phyloP scores from a whole-genome alignment of 2,329 filamentous ascomycete species.

The Ceratocystis variospora region DNA sequence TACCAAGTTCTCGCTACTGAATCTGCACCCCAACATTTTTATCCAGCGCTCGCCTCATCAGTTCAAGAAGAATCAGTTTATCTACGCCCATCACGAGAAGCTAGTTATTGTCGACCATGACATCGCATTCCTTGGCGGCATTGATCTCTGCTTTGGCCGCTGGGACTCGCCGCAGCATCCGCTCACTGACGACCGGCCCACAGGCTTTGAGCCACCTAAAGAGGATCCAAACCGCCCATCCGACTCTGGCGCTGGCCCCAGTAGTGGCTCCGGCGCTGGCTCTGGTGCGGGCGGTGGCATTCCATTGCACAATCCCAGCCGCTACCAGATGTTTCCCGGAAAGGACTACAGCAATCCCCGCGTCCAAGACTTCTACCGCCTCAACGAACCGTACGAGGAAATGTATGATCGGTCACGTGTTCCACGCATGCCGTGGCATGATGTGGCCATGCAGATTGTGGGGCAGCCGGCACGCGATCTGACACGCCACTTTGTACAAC shows the following conservation, averaged over 20 bases:
- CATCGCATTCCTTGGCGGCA: slow-evolving; percentile 85
- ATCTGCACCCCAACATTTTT: slow-evolving; percentile 90
- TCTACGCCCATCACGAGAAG: slow-evolving; percentile 98
- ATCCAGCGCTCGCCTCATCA: slow-evolving; percentile 94
- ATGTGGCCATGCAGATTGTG: slow-evolving; percentile 94
- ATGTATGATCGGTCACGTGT: slow-evolving; percentile 91
- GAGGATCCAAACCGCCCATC: background rate
- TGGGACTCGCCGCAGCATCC: slow-evolving; percentile 95
- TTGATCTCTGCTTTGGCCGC: slow-evolving; percentile 90
- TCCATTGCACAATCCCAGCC: slow-evolving; percentile 69
- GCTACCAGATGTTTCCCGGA: slow-evolving; percentile 90
- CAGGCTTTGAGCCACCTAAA: slow-evolving; percentile 66
- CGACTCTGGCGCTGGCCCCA: background rate
- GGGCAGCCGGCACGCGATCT: slow-evolving; percentile 89
- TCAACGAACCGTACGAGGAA: slow-evolving; percentile 92
- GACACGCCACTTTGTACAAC: slow-evolving; percentile 89
- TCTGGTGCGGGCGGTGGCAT: slow-evolving; percentile 30
- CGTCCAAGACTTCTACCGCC: slow-evolving; percentile 84
- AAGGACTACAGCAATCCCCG: slow-evolving; percentile 98
- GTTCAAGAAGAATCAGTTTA: slow-evolving; percentile 97
- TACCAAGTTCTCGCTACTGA: slow-evolving; percentile 89
- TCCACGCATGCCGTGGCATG: slow-evolving; percentile 96
- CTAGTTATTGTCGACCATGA: slow-evolving; percentile 95
- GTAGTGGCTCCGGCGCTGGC: background rate
- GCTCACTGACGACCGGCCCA: slow-evolving; percentile 83